phyloP scores from a whole-genome alignment of 805 yeast species.

The Starmerella stellata region DNA sequence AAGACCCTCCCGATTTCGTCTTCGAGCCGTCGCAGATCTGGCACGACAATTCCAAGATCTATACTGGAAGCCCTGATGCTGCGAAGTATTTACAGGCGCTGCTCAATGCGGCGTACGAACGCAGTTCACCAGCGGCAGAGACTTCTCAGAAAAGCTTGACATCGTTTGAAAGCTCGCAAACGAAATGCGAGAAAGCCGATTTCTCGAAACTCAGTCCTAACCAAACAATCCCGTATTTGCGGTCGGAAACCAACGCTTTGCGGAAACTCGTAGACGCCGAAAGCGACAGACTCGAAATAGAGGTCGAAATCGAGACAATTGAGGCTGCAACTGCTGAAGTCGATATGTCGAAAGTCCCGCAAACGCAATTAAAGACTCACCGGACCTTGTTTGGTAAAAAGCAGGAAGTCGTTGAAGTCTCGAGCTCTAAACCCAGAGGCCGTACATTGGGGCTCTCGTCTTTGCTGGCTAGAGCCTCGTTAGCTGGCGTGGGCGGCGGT shows the following conservation, averaged over 20 bases:
- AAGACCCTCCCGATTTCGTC: conserved; percentile 68
- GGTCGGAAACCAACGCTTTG: conserved; percentile 34
- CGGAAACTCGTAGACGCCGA: conserved; percentile 56
- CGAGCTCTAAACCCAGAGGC: conserved; percentile 3
- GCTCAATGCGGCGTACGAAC: conserved; percentile 25
- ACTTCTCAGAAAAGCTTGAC: conserved; percentile 12
- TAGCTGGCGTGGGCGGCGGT: conserved; percentile 13
- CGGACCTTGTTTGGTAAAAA: conserved; percentile 36
- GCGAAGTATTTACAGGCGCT: conserved; percentile 23
- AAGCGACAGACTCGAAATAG: conserved; percentile 50
- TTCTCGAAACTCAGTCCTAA: conserved; percentile 19
- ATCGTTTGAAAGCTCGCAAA: conserved; percentile 27
- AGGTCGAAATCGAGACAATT: conserved; percentile 80
- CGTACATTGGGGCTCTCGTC: conserved; percentile 16
- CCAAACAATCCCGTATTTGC: conserved; percentile 25
- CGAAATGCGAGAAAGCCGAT: conserved; percentile 15
- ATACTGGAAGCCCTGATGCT: conserved; percentile 29
- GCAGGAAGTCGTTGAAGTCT: conserved; percentile 19
- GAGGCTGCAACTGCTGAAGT: conserved; percentile 65
- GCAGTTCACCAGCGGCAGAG: conserved; percentile 16
- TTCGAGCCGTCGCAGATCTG: conserved; percentile 82
- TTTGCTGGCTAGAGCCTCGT: conserved; percentile 15
- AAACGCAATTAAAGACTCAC: conserved; percentile 31
- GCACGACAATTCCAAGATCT: conserved; percentile 82
- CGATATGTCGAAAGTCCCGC: conserved; percentile 22